phyloP scores from a whole-genome alignment of 352 stramenopile species.

The Globisporangium iwayamae region DNA sequence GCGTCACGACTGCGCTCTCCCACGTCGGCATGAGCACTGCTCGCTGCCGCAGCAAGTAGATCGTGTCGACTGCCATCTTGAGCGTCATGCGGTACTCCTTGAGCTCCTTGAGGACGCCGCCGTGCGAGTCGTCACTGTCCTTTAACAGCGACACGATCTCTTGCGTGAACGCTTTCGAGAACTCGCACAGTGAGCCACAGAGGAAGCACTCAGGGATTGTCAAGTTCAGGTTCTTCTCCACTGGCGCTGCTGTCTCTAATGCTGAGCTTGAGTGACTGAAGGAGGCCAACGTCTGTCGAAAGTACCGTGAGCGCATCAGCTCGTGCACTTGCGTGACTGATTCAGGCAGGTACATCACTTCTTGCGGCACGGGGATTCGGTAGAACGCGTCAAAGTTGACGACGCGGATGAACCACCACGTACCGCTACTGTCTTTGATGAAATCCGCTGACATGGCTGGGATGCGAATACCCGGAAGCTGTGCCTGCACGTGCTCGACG shows the following conservation, averaged over 20 bases:
- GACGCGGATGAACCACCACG: constrained; percentile 72
- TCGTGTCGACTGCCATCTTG: constrained; percentile 71
- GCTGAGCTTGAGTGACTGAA: neutral
- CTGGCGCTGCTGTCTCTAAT: neutral
- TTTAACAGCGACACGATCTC: constrained; percentile 39
- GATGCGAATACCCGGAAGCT: constrained; percentile 59
- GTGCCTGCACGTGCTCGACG: constrained; percentile 56
- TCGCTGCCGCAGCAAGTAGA: constrained; percentile 64
- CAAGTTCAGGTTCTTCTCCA: constrained; percentile 5
- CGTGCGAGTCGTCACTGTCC: constrained; percentile 17
- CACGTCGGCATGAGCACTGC: constrained; percentile 46
- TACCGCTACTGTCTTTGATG: constrained; percentile 51
- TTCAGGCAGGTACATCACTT: constrained; percentile 29
- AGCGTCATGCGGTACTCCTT: constrained; percentile 72
- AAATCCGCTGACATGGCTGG: constrained; percentile 60
- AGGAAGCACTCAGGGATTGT: constrained; percentile 43
- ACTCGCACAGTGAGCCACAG: constrained; percentile 50
- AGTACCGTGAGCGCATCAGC: constrained; percentile 35
- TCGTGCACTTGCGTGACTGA: constrained; percentile 47
- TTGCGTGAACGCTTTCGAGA: constrained; percentile 31
- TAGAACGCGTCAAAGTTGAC: constrained; percentile 50
- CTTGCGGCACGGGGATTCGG: constrained; percentile 24
- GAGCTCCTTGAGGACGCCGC: constrained; percentile 31
- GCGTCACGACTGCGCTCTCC: constrained; percentile 49
- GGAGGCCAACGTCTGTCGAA: constrained; percentile 21